These are phyloP conservation scores for Amoeboaphelidium occidentale DNA, from an alignment of 371 early-diverging fungal species.

Conservation along the genomic window DNA sequence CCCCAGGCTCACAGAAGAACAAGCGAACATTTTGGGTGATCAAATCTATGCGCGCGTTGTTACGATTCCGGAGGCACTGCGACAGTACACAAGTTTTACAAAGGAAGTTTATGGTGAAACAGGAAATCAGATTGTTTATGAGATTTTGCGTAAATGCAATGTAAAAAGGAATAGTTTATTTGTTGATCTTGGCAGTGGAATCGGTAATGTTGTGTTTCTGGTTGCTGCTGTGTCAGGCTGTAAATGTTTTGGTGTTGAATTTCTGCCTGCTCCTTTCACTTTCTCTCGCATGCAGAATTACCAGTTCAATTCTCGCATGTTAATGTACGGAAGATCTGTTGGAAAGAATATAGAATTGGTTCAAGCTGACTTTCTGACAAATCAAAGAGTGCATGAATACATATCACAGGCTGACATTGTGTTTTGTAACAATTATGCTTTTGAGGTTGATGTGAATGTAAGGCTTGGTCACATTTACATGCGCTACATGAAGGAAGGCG, in stretches of 20 bases:
- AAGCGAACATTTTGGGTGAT: neutral
- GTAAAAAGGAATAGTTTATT: neutral
- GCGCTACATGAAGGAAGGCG: neutral
- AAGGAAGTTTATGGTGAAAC: slow-evolving; percentile 1
- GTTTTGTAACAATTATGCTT: neutral
- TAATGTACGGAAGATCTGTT: neutral
- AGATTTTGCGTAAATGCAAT: neutral
- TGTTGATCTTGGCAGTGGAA: slow-evolving; percentile 1
- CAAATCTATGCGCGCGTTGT: neutral
- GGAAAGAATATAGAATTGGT: neutral
- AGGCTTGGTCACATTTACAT: neutral
- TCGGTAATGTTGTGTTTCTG: slow-evolving; percentile 1
- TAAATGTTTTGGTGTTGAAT: neutral
- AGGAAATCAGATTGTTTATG: neutral
- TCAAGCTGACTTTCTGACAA: neutral
- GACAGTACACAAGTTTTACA: neutral
- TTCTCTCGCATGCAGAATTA: neutral
- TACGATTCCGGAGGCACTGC: neutral
- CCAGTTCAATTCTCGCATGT: neutral
- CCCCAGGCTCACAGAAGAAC: neutral
- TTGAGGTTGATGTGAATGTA: neutral
- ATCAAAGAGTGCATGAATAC: neutral
- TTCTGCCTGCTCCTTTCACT: neutral
- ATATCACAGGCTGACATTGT: neutral
- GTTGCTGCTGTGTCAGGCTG: neutral